phyloP scores from a whole-genome alignment of 2,329 filamentous ascomycete genomes.

The Ophiostoma ulmi region DNA sequence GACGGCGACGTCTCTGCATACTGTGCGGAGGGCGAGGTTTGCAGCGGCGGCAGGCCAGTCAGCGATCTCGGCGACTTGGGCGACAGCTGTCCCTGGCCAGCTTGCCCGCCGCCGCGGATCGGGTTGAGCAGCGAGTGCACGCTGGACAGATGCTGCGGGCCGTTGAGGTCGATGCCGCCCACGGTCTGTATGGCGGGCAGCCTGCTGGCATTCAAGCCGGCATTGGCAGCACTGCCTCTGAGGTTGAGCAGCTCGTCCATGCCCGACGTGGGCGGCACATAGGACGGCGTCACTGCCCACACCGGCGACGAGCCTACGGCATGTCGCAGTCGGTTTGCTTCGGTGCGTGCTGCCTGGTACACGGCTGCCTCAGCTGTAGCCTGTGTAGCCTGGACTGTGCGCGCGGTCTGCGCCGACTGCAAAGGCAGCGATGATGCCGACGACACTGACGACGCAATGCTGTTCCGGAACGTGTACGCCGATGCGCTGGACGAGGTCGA shows the following conservation, averaged over 20 bases:
- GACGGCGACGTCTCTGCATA: background rate
- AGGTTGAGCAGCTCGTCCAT: constrained; percentile 20
- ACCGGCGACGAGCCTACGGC: constrained; percentile 15
- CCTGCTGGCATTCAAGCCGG: background rate
- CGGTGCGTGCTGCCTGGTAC: constrained; percentile 18
- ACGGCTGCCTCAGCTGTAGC: constrained; percentile 6
- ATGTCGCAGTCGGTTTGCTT: constrained; percentile 23
- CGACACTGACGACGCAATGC: background rate
- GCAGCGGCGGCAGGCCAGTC: background rate
- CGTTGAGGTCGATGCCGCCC: background rate
- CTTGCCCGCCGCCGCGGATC: constrained; percentile 1
- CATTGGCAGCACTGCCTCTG: background rate
- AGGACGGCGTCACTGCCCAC: constrained; percentile 20
- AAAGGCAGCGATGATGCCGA: background rate
- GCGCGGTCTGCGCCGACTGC: background rate
- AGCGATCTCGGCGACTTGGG: constrained; percentile 6
- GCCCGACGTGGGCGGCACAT: constrained; percentile 19
- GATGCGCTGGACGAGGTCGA: background rate
- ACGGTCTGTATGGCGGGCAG: background rate
- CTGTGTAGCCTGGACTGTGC: background rate
- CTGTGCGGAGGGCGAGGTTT: background rate
- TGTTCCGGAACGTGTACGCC: background rate
- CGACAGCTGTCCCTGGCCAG: background rate
- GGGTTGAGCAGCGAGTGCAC: constrained; percentile 24
- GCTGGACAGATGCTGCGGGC: constrained; percentile 17